A percentile compares a stretch with the other conserved stretches of the same genome.
Conservation (phyloP, 306 rosid genomes). For the Abrus precatorius region DNA sequence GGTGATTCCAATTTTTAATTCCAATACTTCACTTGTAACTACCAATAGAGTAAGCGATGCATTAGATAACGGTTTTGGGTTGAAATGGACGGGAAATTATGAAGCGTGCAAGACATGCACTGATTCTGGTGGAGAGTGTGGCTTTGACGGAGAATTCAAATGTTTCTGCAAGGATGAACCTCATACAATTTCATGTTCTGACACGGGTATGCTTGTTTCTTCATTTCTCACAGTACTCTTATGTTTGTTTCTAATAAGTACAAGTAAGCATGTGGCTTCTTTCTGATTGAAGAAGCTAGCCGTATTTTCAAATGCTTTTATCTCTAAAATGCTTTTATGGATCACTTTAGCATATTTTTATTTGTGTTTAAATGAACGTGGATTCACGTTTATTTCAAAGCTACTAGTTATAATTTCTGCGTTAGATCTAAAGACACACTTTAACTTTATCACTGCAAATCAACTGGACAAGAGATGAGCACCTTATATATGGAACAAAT, state of each 20-base stretch:
- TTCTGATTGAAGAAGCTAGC: neutral
- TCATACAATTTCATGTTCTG: neutral
- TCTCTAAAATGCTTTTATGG: neutral
- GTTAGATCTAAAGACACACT: too few species aligned
- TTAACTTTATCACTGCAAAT: neutral
- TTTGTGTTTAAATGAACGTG: too few species aligned
- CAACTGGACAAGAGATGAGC: neutral
- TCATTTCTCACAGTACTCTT: neutral
- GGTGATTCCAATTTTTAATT: neutral
- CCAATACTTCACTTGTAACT: fast-evolving
- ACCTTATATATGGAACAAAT: neutral
- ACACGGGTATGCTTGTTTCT: slow-evolving; percentile 29
- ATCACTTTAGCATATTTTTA: neutral
- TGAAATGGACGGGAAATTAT: neutral
- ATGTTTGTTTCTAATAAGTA: neutral
- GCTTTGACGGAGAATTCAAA: slow-evolving; percentile 20
- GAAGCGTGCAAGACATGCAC: neutral
- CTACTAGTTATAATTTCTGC: too few species aligned
- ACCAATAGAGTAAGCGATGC: fast-evolving
- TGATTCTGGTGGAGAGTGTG: slow-evolving; percentile 38
- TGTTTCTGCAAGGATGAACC: slow-evolving; percentile 53
- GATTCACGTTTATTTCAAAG: too few species aligned
- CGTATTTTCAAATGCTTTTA: too few species aligned
- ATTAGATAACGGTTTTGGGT: slow-evolving; percentile 8
- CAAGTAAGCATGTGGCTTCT: neutral